phyloP scores from a whole-genome alignment of 805 yeast species.

The Starmerella apicola region DNA sequence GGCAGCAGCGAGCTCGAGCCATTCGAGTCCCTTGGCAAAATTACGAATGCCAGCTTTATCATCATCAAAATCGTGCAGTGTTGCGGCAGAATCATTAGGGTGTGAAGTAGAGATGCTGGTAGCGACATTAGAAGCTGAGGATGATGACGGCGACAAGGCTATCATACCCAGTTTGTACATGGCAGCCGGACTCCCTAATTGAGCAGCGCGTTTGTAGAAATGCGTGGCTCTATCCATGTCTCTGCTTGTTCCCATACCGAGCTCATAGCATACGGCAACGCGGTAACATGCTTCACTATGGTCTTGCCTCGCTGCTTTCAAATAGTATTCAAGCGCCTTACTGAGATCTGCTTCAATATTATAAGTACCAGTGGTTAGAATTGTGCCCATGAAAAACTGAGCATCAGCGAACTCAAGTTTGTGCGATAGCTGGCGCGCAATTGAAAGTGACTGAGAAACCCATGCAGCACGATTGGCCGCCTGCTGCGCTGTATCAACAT shows the following conservation, averaged over 20 bases:
- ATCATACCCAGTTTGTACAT: constrained; percentile 67
- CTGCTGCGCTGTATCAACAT: constrained; percentile 34
- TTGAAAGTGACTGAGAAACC: constrained; percentile 44
- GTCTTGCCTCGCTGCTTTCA: constrained; percentile 44
- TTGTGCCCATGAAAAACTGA: constrained; percentile 45
- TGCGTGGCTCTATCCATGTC: constrained; percentile 37
- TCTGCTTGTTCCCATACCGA: constrained; percentile 43
- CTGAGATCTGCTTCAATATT: constrained; percentile 44
- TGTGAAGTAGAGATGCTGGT: too few relatives aligned
- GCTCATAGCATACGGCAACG: constrained; percentile 57
- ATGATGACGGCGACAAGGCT: too few relatives aligned
- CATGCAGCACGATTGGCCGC: constrained; percentile 44
- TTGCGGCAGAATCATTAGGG: background rate
- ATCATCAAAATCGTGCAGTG: constrained; percentile 21
- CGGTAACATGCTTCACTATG: constrained; percentile 55
- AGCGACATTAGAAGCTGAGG: too few relatives aligned
- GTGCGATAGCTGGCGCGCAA: constrained; percentile 43
- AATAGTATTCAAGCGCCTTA: constrained; percentile 49
- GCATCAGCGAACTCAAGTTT: constrained; percentile 40
- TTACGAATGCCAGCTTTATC: too few relatives aligned
- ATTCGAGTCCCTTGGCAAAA: constrained; percentile 35
- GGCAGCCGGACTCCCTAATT: constrained; percentile 48
- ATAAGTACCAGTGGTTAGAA: constrained; percentile 40
- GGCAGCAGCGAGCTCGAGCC: constrained; percentile 41
- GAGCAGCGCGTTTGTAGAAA: constrained; percentile 50